Percentiles rank a stretch among this genome's conserved stretches.
These are phyloP conservation scores for Globisporangium takayamanum DNA, from an alignment of 352 stramenopile species.

Conservation along the genomic window DNA sequence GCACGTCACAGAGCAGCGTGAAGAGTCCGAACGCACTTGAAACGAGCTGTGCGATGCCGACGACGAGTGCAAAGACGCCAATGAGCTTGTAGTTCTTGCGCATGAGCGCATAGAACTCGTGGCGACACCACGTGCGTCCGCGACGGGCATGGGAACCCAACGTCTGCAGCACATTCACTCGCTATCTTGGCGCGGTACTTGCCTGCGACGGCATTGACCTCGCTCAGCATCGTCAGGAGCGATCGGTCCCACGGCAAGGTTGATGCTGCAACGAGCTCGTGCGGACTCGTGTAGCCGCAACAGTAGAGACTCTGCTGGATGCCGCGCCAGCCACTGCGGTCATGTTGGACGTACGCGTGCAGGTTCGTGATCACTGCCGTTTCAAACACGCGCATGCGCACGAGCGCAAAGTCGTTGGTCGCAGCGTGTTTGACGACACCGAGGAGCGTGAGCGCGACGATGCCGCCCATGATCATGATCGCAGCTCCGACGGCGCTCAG, in stretches of 20 bases:
- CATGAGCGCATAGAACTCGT: slow-evolving; percentile 37
- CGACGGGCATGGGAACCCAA: slow-evolving; percentile 30
- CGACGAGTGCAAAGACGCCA: slow-evolving; percentile 30
- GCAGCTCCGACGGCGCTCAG: slow-evolving; percentile 31
- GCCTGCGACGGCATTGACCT: slow-evolving; percentile 30
- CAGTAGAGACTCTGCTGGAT: slow-evolving; percentile 48
- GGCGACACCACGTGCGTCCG: slow-evolving; percentile 38
- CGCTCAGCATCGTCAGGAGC: slow-evolving; percentile 25
- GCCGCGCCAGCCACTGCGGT: slow-evolving; percentile 26
- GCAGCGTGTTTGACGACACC: slow-evolving; percentile 28
- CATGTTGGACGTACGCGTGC: slow-evolving; percentile 19
- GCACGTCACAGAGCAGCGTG: slow-evolving; percentile 55
- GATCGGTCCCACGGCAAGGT: slow-evolving; percentile 24
- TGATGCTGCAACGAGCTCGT: slow-evolving; percentile 14
- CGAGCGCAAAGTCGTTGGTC: slow-evolving; percentile 26
- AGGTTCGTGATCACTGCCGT: slow-evolving; percentile 37
- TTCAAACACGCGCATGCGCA: slow-evolving; percentile 35
- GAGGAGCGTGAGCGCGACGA: slow-evolving; percentile 36
- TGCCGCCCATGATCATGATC: slow-evolving; percentile 41
- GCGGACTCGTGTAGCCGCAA: slow-evolving; percentile 40
- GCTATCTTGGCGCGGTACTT: slow-evolving; percentile 31
- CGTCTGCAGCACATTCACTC: slow-evolving; percentile 13
- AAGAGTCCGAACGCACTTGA: slow-evolving; percentile 43
- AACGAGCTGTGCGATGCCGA: slow-evolving; percentile 39
- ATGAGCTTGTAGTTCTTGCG: slow-evolving; percentile 41